Conservation (phyloP, 805 yeast genomes). For the Lipomyces orientalis region DNA sequence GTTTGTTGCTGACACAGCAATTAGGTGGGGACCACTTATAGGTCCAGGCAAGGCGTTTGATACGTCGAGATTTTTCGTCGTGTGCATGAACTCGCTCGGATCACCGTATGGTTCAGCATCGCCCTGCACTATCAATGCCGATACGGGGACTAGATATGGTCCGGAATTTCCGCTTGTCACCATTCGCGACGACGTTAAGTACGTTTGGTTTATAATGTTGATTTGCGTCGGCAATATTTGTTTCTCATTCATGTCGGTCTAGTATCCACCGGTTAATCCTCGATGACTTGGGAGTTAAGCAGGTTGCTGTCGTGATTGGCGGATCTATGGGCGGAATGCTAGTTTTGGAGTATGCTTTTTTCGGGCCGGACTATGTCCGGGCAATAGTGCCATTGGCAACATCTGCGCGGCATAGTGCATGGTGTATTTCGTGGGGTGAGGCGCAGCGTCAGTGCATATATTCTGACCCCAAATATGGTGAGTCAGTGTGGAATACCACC, state of each 20-base stretch:
- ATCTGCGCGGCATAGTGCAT: slow-evolving; percentile 91
- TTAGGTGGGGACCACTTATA: slow-evolving; percentile 90
- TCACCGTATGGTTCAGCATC: slow-evolving; percentile 97
- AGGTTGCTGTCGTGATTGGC: slow-evolving; percentile 85
- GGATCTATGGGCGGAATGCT: slow-evolving; percentile 99
- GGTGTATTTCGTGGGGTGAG: slow-evolving; percentile 99
- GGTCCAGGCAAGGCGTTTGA: slow-evolving; percentile 90
- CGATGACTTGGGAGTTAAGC: slow-evolving; percentile 78
- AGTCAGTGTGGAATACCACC: not conserved
- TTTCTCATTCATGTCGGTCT: not conserved
- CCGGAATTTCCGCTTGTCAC: slow-evolving; percentile 95
- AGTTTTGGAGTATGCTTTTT: slow-evolving; percentile 84
- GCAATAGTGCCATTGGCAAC: slow-evolving; percentile 86
- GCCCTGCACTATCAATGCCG: slow-evolving; percentile 82
- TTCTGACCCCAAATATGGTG: slow-evolving; percentile 84
- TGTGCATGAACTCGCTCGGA: slow-evolving; percentile 91
- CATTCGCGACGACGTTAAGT: slow-evolving; percentile 82
- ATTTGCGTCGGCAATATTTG: not conserved
- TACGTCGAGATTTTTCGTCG: slow-evolving; percentile 81
- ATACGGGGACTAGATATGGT: slow-evolving; percentile 78
- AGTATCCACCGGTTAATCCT: slow-evolving; percentile 75
- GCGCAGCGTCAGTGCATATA: slow-evolving; percentile 96
- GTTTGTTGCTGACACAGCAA: not conserved
- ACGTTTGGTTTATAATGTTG: not conserved
- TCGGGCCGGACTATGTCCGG: slow-evolving; percentile 68